Base-by-base conservation (phyloP, 352 stramenopile species). In the Phytophthora litchii region DNA sequence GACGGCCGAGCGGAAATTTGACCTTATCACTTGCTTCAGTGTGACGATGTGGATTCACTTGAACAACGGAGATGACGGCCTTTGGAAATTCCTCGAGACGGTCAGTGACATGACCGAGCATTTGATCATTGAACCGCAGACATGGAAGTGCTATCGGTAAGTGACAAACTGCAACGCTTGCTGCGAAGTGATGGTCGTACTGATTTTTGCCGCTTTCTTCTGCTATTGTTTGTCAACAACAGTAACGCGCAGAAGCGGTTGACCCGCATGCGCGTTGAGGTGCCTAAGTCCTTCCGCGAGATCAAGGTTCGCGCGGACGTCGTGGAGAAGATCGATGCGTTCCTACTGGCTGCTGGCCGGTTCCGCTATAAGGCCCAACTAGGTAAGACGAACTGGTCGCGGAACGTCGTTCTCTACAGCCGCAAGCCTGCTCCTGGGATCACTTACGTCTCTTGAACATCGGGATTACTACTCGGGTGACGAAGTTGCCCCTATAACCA, bases 11-110 rank as follows among this genome's bases (percentile, higher is more conserved):
- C 58, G 63, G n/a, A 76, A 70, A 43, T 93, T 92, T 48, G 70
- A 88, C 51, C 64, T 95, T 2, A 62, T 93, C 37, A 91, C 83
- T 52, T 86, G 80, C 57, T 95, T 93, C 43, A 93, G 86, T 37
- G 78, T 95, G 42, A 92, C 84, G 9, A 95, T 95, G 86, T 95
- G 86, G 86, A 93, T 95, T 53, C 86, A 95, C 50, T 50, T 95
- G 21, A 92, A 95, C 52, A 78, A 95, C 52, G 83, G 86, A 52
- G 86, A 95, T 57, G 81, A 91, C 21, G 86, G 86, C 1, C 66
- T 95, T 7, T 87, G 78, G 72, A 74, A 71, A 29, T 91, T 92
- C 56, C 63, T 95, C 11, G 78, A 89, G 31, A 67, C 60, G 6
- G 60, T 95, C 5, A 78, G 67, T 54, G 65, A 78, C 45, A 74